phyloP scores from a whole-genome alignment of 1,284 basidiomycete genomes.

The Mycosarcoma maydis region DNA sequence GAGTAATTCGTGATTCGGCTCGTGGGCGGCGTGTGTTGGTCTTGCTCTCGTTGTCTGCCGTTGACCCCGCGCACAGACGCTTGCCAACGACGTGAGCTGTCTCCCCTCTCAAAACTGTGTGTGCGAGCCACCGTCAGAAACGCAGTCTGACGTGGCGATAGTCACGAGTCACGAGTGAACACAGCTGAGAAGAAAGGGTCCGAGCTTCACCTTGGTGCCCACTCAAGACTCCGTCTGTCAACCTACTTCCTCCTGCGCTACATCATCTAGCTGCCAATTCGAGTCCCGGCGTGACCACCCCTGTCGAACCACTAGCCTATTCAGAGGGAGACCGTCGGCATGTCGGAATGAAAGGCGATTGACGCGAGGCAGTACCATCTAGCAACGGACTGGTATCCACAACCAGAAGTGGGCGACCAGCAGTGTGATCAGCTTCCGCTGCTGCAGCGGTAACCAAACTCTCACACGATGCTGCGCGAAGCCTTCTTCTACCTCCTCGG shows the following conservation, averaged over 20 bases:
- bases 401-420: background rate
- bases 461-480: constrained; percentile 43
- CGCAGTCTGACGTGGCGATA: background rate
- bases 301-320: too few relatives aligned
- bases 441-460: too few relatives aligned
- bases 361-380: background rate
- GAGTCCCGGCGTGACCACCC: background rate
- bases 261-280: background rate
- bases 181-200: background rate
- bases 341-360: background rate
- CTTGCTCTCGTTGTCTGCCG: too few relatives aligned
- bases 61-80: too few relatives aligned
- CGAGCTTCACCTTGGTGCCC: background rate
- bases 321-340: background rate
- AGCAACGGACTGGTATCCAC: background rate
- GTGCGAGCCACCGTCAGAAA: background rate
- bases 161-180: too few relatives aligned
- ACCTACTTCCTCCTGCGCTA: background rate
- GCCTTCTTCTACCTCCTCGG: constrained; percentile 65
- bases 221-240: too few relatives aligned
- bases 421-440: background rate
- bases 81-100: too few relatives aligned
- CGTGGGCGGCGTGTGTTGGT: too few relatives aligned
- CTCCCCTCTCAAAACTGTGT: too few relatives aligned
- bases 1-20: too few relatives aligned